Conservation (phyloP, 1,284 basidiomycete species). For the Stygiomarasmius scandens region DNA sequence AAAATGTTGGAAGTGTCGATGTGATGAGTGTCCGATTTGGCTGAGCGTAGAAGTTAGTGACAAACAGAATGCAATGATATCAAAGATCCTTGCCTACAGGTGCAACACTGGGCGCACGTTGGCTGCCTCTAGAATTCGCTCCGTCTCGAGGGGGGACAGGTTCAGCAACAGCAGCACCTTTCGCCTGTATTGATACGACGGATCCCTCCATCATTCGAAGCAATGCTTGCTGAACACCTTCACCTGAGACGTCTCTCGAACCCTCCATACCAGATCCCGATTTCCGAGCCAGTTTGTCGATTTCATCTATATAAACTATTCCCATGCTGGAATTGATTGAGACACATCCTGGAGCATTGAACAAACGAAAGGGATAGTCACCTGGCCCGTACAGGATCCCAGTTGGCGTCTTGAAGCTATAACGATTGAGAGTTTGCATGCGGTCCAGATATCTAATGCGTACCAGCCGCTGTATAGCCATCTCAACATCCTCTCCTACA, state of each 20-base stretch:
- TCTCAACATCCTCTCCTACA: slow-evolving; percentile 94
- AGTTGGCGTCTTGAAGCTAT: slow-evolving; percentile 83
- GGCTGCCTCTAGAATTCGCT: slow-evolving; percentile 49
- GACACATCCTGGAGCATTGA: slow-evolving; percentile 6
- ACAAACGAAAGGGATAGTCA: slow-evolving; percentile 25
- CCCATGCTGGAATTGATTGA: slow-evolving; percentile 60
- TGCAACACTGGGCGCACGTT: slow-evolving; percentile 36
- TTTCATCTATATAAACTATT: slow-evolving; percentile 95
- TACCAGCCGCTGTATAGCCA: slow-evolving; percentile 82
- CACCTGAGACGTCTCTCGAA: slow-evolving; percentile 91
- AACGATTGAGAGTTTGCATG: slow-evolving; percentile 3
- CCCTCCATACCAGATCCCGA: slow-evolving; percentile 65
- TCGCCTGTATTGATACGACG: slow-evolving; percentile 77
- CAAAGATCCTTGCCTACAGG: slow-evolving; percentile 34
- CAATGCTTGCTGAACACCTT: slow-evolving; percentile 94
- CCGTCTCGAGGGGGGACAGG: slow-evolving; percentile 42
- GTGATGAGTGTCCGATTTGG: slow-evolving; percentile 68
- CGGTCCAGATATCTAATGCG: background rate
- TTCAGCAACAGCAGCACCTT: slow-evolving; percentile 55
- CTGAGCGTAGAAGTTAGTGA: slow-evolving; percentile 33
- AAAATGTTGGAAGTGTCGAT: slow-evolving; percentile 89
- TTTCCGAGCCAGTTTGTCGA: slow-evolving; percentile 89
- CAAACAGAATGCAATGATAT: slow-evolving; percentile 1
- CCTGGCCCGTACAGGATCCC: slow-evolving; percentile 83
- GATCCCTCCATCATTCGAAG: slow-evolving; percentile 94